Percentiles rank a stretch among this genome's conserved stretches.
Conservation (phyloP, 257 asterid species). For the Eustoma russellianum region DNA sequence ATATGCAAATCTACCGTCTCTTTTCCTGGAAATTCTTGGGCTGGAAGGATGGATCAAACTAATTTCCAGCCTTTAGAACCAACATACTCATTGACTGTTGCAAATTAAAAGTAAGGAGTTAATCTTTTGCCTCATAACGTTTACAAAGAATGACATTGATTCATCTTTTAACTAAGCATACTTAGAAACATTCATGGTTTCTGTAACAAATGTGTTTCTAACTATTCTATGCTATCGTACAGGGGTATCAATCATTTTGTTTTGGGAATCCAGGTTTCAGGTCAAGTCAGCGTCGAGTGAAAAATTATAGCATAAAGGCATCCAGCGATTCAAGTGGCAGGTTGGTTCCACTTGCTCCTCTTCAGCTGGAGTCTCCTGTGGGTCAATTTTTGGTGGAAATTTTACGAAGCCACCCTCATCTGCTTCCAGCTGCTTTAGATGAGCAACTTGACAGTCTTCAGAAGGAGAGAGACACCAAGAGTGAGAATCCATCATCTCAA, state of each 20-base stretch:
- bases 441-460: conserved; percentile 89
- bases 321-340: conserved; percentile 48
- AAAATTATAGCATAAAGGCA: conserved; percentile 47
- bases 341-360: conserved; percentile 61
- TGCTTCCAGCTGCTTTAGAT: conserved; percentile 67
- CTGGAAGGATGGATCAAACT: background rate
- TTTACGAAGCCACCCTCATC: conserved; percentile 66
- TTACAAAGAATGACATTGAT: background rate
- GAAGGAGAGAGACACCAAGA: conserved; percentile 48
- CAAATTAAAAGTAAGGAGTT: background rate
- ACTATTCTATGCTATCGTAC: conserved; percentile 6
- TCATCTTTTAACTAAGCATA: background rate
- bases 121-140: background rate
- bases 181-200: background rate
- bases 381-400: conserved; percentile 76
- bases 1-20: too few relatives aligned
- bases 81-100: too few relatives aligned
- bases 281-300: conserved; percentile 36
- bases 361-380: conserved; percentile 70
- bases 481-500: conserved; percentile 45
- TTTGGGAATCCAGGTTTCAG: conserved; percentile 41
- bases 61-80: background rate
- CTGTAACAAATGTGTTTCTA: background rate
- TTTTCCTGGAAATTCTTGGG: background rate
- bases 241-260: conserved; percentile 45